These are phyloP conservation scores for Cucurbita pepo DNA, from an alignment of 306 rosid genomes.

Conservation along the genomic window DNA sequence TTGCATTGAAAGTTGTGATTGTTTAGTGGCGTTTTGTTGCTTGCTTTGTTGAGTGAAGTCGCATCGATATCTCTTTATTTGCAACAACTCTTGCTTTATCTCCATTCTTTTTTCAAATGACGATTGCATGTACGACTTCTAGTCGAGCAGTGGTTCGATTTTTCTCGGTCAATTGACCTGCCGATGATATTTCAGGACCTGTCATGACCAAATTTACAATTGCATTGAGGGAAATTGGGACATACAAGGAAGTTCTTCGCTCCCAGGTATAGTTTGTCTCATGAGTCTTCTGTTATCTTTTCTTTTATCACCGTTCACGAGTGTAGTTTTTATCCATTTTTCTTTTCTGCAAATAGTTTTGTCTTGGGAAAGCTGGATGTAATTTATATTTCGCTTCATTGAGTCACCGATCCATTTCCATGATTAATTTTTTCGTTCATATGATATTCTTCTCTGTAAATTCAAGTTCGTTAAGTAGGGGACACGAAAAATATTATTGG, in stretches of 20 bases:
- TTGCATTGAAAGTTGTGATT: neutral
- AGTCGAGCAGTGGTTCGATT: too few species aligned
- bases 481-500: neutral
- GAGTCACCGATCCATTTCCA: neutral
- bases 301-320: neutral
- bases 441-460: neutral
- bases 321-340: neutral
- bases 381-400: neutral
- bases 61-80: neutral
- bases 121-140: neutral
- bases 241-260: slow-evolving; percentile 98
- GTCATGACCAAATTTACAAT: slow-evolving; percentile 99
- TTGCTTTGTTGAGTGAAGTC: neutral
- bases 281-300: neutral
- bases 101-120: neutral
- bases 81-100: neutral
- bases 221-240: slow-evolving; percentile 95
- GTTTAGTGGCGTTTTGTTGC: neutral
- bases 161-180: neutral
- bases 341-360: neutral
- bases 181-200: slow-evolving; percentile 40
- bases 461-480: neutral
- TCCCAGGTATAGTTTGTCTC: slow-evolving; percentile 52
- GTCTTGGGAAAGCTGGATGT: neutral
- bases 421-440: neutral